These are phyloP conservation scores for Neostapfia colusana DNA, from an alignment of 176 grass and related monocot genomes.

Conservation along the genomic window DNA sequence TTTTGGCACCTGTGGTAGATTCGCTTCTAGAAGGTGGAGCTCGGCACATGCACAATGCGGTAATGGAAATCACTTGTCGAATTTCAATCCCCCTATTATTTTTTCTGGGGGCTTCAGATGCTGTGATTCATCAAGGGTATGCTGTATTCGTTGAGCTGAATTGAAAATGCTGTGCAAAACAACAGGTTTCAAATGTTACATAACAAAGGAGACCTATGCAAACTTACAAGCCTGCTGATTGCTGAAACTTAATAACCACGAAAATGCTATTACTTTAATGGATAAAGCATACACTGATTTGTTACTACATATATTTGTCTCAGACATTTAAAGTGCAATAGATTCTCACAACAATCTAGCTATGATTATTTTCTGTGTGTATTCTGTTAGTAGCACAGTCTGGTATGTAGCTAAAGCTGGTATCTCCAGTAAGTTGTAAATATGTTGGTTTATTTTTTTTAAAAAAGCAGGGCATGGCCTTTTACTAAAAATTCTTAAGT, in stretches of 20 bases:
- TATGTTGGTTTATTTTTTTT: neutral
- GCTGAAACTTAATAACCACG: neutral
- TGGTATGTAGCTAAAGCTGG: neutral
- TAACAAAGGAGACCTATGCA: neutral
- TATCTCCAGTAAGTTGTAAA: neutral
- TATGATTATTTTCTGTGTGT: neutral
- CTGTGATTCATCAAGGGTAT: constrained; percentile 18
- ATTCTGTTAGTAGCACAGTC: neutral
- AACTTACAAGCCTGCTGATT: constrained; percentile 19
- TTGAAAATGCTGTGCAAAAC: constrained; percentile 5
- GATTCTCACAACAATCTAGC: neutral
- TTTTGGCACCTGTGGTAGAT: neutral
- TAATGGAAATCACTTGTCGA: neutral
- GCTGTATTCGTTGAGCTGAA: neutral
- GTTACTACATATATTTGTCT: neutral
- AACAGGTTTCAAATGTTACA: neutral
- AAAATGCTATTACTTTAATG: neutral
- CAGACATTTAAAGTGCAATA: neutral
- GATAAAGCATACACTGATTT: neutral
- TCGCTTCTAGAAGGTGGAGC: constrained; percentile 28
- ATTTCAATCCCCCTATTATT: constrained; percentile 1
- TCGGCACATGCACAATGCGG: constrained; percentile 13
- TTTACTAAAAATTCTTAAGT: neutral
- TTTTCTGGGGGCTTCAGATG: neutral
- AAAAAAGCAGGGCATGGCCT: neutral